phyloP scores from a whole-genome alignment of 1,284 basidiomycete species.

The Veloporphyrellus conicus region DNA sequence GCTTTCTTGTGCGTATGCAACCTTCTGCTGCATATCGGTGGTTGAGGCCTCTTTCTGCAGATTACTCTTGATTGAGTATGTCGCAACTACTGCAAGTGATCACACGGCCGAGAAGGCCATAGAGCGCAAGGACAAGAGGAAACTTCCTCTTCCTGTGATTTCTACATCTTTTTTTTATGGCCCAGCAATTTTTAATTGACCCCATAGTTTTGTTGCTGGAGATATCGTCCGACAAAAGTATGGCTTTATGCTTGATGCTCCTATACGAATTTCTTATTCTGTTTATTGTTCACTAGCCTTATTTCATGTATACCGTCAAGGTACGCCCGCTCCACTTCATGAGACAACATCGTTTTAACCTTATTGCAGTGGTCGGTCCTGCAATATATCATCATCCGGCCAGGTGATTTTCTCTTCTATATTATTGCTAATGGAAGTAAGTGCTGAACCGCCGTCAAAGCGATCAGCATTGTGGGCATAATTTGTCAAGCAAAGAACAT shows the following conservation, averaged over 20 bases:
- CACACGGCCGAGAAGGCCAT: slow-evolving; percentile 65
- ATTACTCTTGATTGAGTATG: slow-evolving; percentile 79
- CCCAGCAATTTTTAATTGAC: neutral
- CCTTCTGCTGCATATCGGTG: slow-evolving; percentile 18
- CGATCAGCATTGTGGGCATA: slow-evolving; percentile 65
- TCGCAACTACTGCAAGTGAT: slow-evolving; percentile 61
- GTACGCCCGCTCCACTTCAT: slow-evolving; percentile 33
- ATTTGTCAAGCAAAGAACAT: slow-evolving; percentile 65
- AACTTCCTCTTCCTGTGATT: slow-evolving; percentile 66
- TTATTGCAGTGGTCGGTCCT: slow-evolving; percentile 66
- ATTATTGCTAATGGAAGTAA: slow-evolving; percentile 31
- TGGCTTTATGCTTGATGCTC: neutral
- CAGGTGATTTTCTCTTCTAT: slow-evolving; percentile 40
- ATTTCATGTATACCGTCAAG: slow-evolving; percentile 86
- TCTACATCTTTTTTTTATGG: neutral
- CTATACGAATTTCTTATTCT: slow-evolving; percentile 1
- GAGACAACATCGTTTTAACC: neutral
- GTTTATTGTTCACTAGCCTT: slow-evolving; percentile 43
- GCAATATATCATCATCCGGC: slow-evolving; percentile 80
- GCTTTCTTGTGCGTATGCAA: slow-evolving; percentile 62
- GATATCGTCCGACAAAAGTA: slow-evolving; percentile 78
- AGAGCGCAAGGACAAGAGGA: slow-evolving; percentile 72
- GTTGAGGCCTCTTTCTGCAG: slow-evolving; percentile 35
- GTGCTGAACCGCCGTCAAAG: slow-evolving; percentile 18
- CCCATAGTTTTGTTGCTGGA: slow-evolving; percentile 63